Evolutionary conservation across 2,329 filamentous ascomycete species (phyloP).

Genomic region (Sarocladium brachiariae): DNA sequence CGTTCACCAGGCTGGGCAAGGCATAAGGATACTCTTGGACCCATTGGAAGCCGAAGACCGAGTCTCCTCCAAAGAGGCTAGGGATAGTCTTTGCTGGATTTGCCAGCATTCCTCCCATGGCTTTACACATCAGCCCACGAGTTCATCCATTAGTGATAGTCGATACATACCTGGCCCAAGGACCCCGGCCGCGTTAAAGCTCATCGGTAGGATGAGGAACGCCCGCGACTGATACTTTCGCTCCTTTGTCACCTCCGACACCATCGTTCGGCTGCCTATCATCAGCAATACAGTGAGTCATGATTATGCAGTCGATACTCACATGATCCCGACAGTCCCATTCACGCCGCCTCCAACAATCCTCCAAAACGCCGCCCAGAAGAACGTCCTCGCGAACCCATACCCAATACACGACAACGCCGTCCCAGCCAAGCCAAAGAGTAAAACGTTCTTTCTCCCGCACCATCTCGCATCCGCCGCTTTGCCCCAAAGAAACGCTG

Average conservation of each 20-base stretch:
- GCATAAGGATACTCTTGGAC: conserved; percentile 61
- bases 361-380: conserved; percentile 57
- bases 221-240: conserved; percentile 41
- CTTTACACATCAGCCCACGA: conserved; percentile 18
- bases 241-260: conserved; percentile 41
- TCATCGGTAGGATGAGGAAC: conserved; percentile 40
- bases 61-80: conserved; percentile 52
- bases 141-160: no score
- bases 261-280: conserved; percentile 34
- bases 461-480: conserved; percentile 51
- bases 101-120: conserved; percentile 60
- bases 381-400: conserved; percentile 62
- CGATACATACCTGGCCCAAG: conserved; percentile 36
- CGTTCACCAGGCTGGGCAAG: conserved; percentile 61
- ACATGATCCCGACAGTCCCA: conserved; percentile 43
- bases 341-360: conserved; percentile 54
- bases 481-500: conserved; percentile 67
- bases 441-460: conserved; percentile 63
- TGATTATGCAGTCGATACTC: conserved; percentile 15
- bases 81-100: conserved; percentile 59
- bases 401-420: conserved; percentile 63
- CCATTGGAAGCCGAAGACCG: conserved; percentile 55
- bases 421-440: conserved; percentile 62
- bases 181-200: conserved; percentile 40
- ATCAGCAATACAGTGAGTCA: not conserved